Evolutionary conservation across 1,284 basidiomycete genomes (phyloP).

Genomic region (Microbotryum silenes-acaulis): DNA sequence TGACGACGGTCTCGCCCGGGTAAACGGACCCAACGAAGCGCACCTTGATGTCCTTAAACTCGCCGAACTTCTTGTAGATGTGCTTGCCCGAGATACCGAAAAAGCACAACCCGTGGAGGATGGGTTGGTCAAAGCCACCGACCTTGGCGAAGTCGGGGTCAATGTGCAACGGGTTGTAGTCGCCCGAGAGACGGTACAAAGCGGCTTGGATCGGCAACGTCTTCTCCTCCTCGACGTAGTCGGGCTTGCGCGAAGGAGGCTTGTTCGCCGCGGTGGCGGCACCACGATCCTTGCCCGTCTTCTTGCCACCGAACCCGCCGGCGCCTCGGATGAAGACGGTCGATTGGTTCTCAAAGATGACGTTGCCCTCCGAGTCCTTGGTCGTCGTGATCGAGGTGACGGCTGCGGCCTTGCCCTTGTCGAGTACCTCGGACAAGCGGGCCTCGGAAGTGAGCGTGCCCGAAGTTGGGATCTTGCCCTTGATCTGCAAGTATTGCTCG

Average conservation of each 20-base stretch:
- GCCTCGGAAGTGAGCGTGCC: constrained; percentile 73
- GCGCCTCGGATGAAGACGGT: constrained; percentile 90
- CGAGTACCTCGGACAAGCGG: constrained; percentile 64
- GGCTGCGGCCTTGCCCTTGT: constrained; percentile 83
- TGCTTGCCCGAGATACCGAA: constrained; percentile 96
- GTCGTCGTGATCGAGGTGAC: constrained; percentile 73
- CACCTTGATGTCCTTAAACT: constrained; percentile 90
- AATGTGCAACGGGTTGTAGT: constrained; percentile 46
- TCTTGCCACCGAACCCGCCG: constrained; percentile 92
- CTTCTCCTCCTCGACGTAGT: constrained; percentile 77
- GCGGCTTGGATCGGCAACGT: constrained; percentile 76
- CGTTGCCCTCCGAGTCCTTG: constrained; percentile 66
- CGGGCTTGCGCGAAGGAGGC: constrained; percentile 73
- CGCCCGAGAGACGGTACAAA: constrained; percentile 67
- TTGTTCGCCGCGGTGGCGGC: constrained; percentile 75
- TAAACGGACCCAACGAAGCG: constrained; percentile 86
- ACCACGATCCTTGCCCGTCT: constrained; percentile 78
- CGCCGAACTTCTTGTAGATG: constrained; percentile 75
- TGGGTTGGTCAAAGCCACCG: constrained; percentile 86
- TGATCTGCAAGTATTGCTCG: constrained; percentile 90
- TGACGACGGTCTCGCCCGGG: constrained; percentile 89
- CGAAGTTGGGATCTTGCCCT: constrained; percentile 69
- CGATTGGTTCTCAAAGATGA: constrained; percentile 86
- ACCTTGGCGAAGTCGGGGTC: constrained; percentile 87
- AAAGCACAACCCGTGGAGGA: constrained; percentile 57